Conservation (phyloP, 805 yeast genomes). For the Saccharomyces paradoxus region DNA sequence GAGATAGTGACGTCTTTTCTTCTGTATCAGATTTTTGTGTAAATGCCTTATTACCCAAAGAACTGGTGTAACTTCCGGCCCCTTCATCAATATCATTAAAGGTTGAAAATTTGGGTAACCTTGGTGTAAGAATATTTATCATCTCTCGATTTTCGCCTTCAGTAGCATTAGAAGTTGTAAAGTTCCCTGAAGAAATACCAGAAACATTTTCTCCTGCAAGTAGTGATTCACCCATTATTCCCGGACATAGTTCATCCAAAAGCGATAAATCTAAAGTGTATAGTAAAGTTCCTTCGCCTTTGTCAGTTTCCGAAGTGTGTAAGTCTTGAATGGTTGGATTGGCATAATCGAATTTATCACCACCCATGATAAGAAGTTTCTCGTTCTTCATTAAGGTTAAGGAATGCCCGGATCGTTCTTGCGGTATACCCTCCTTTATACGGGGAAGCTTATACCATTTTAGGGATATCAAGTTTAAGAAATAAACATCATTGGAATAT, state of each 20-base stretch:
- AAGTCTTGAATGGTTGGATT: slow-evolving; percentile 39
- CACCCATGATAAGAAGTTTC: slow-evolving; percentile 81
- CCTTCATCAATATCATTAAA: background rate
- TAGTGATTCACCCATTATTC: slow-evolving; percentile 13
- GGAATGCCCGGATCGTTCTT: slow-evolving; percentile 87
- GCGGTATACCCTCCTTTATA: slow-evolving; percentile 44
- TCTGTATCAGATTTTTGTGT: background rate
- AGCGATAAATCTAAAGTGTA: slow-evolving; percentile 51
- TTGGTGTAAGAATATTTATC: background rate
- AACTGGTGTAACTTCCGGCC: background rate
- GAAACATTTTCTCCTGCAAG: background rate
- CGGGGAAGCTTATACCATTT: slow-evolving; percentile 63
- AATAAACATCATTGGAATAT: slow-evolving; percentile 56
- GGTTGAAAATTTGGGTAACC: background rate
- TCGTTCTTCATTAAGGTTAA: slow-evolving; percentile 61
- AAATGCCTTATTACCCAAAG: background rate
- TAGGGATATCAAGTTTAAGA: slow-evolving; percentile 62
- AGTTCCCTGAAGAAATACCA: background rate
- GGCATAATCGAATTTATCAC: slow-evolving; percentile 70
- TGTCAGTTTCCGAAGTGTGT: slow-evolving; percentile 45
- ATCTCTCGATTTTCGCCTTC: background rate
- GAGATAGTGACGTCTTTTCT: background rate
- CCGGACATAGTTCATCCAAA: slow-evolving; percentile 32
- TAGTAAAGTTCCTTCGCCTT: slow-evolving; percentile 52
- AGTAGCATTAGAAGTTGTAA: background rate